phyloP scores from a whole-genome alignment of 495 filamentous ascomycete species.

The Entonaema liquescens region DNA sequence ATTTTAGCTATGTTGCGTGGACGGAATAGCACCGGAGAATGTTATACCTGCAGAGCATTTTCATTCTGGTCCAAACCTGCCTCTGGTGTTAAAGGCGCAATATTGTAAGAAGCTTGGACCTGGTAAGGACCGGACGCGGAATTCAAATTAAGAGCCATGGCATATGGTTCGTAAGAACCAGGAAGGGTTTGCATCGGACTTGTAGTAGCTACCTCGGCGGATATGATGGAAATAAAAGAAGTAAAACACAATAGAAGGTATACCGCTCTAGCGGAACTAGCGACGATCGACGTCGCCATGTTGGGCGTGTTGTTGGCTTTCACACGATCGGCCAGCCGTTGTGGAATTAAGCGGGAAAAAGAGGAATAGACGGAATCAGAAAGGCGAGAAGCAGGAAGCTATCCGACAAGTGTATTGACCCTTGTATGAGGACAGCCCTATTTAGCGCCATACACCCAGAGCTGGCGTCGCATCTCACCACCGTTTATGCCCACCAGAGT shows the following conservation, averaged over 20 bases:
- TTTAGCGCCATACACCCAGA: constrained; percentile 24
- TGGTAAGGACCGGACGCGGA: constrained; percentile 41
- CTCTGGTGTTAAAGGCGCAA: constrained; percentile 52
- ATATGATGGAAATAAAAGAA: constrained; percentile 40
- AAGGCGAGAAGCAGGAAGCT: constrained; percentile 12
- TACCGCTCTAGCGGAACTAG: constrained; percentile 48
- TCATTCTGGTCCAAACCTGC: constrained; percentile 49
- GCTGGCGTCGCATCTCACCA: constrained; percentile 44
- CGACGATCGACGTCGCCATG: constrained; percentile 56
- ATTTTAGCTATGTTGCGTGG: constrained; percentile 17
- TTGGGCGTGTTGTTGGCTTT: constrained; percentile 33
- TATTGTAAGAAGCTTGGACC: constrained; percentile 46
- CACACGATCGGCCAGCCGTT: constrained; percentile 41
- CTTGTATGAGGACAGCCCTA: constrained; percentile 36
- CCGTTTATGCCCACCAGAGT: constrained; percentile 10
- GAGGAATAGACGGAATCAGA: constrained; percentile 22
- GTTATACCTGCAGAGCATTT: constrained; percentile 25
- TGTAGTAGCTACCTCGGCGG: constrained; percentile 46
- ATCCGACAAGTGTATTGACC: constrained; percentile 17
- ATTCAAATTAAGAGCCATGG: constrained; percentile 50
- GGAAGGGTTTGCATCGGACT: constrained; percentile 41
- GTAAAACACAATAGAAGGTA: constrained; percentile 39
- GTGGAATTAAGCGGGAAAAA: constrained; percentile 29
- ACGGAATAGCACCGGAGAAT: neutral
- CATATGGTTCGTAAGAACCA: constrained; percentile 41